A percentile compares a stretch with the other conserved stretches of the same genome.
phyloP scores from a whole-genome alignment of 768 basidiomycete species.

The Filobasidium floriforme region DNA sequence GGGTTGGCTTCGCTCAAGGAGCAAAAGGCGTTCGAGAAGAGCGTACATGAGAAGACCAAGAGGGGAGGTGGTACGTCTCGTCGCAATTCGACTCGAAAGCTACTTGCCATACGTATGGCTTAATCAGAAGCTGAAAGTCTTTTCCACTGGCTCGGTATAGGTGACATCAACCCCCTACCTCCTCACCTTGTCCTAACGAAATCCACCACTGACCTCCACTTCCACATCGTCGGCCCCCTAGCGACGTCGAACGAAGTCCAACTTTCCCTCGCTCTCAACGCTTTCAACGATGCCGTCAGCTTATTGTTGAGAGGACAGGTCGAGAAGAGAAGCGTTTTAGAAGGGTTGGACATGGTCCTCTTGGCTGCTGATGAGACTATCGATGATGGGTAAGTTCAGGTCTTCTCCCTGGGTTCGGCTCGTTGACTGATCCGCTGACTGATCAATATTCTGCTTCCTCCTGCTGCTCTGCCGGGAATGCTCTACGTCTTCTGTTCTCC shows the following conservation, averaged over 20 bases:
- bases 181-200: constrained; percentile 84
- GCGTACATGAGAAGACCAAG: constrained; percentile 89
- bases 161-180: constrained; percentile 88
- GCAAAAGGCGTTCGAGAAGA: constrained; percentile 91
- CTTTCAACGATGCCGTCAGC: constrained; percentile 75
- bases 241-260: constrained; percentile 90
- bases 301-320: constrained; percentile 82
- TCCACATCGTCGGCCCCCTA: constrained; percentile 77
- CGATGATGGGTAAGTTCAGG: constrained; percentile 77
- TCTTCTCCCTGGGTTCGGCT: background rate
- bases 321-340: constrained; percentile 87
- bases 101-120: background rate
- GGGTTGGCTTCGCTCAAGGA: constrained; percentile 63
- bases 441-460: too few relatives aligned
- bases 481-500: background rate
- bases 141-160: constrained; percentile 46
- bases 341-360: constrained; percentile 86
- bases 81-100: background rate
- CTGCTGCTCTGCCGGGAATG: background rate
- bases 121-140: background rate
- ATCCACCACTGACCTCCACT: constrained; percentile 87
- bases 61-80: constrained; percentile 68
- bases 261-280: constrained; percentile 74
- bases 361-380: constrained; percentile 93
- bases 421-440: too few relatives aligned